Base-by-base conservation (phyloP, 805 yeast species). In the Torulaspora microellipsoides region DNA sequence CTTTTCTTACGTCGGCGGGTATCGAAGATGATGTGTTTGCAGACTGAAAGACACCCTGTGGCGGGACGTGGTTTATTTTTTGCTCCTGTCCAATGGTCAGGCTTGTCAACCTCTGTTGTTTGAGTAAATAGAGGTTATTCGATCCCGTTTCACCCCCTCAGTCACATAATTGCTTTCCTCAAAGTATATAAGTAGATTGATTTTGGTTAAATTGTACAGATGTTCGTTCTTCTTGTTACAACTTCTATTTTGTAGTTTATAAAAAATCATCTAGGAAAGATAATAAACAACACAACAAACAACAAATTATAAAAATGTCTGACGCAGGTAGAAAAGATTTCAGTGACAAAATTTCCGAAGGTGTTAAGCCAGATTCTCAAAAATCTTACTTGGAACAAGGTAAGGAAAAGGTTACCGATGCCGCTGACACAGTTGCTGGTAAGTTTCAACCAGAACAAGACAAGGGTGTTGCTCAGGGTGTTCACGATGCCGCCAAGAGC, bases 251-350 rank as follows among this genome's bases (percentile, higher is more conserved):
- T 15, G 15, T 20, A 20, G 25, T 20, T 20, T 20, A 20, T 4
- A 20, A 20, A 8, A 20, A 20, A 20, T 31, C 12, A 27, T 31
- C 23, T 8, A 38, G 30, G n/a, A 14, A 5, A 29, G 8, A 36
- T 20, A 28, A 38, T 32, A 37, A 41, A 31, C 42, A 46, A 25
- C 34, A 43, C 45, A 43, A 35, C n/a, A 40, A 31, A 15, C 23
- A 48, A 30, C 34, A 40, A 42, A 44, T 20, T 27, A 38, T 29
- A 33, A 62, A 31, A 50, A 70, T 70, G 74, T 69, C 74, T 45
- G 74, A 69, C 69, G 61, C 75, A 49, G 86, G 84, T 59, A 84
- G 95, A 83, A 87, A 88, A 72, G 70, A 77, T 64, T 75, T 87
- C 62, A 55, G 80, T 52, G 83, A 83, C 64, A 85, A 86, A 69